Evolutionary conservation across 1,284 basidiomycete species (phyloP), one percentile per base, ranked within the genome.

Genomic region (Trametes polyzona): DNA sequence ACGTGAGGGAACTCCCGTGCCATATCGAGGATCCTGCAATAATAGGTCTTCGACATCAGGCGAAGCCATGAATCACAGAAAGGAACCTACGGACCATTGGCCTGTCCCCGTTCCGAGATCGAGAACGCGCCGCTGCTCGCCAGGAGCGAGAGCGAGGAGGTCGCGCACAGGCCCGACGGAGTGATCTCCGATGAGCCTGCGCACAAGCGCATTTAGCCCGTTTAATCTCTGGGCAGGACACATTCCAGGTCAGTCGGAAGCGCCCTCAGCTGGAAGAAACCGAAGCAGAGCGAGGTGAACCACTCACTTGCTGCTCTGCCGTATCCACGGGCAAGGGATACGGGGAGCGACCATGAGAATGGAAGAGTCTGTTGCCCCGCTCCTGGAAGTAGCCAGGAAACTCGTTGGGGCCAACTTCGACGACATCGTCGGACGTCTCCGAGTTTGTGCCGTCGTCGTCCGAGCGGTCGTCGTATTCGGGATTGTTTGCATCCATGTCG

Each of bases 51-150:
- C 6, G 47, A 17, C 21, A 43, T 55, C 37, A 52, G 46, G 26
- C 27, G 52, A 8, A 27, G 6, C 33, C 26, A 36, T 17, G 24
- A 47, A 33, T 41, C 46, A 19, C 43, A 35, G 24, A 42, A 23
- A n/a, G n/a, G 53, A 44, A 46, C 57, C 47, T n/a, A 27, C 79
- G 60, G 64, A 89, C 89, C 89, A 92, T 72, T 70, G 74, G 11
- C 89, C 89, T 17, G 78, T 87, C 12, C 89, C 89, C 16, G 85
- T 88, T 56, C 89, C 84, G 27, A 90, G 66, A 70, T 92, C 89
- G 36, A 92, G 75, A 40, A 79, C 86, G 55, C 78, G 76, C 65
- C 75, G 78, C 47, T 75, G 76, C 55, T 76, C 69, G 14, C 62
- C 72, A 30, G 4, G 69, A 65, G 50, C 73, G 67, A 37, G 65